Evolutionary conservation across 2,329 filamentous ascomycete genomes (phyloP).

Genomic region (Stemphylium lycopersici): DNA sequence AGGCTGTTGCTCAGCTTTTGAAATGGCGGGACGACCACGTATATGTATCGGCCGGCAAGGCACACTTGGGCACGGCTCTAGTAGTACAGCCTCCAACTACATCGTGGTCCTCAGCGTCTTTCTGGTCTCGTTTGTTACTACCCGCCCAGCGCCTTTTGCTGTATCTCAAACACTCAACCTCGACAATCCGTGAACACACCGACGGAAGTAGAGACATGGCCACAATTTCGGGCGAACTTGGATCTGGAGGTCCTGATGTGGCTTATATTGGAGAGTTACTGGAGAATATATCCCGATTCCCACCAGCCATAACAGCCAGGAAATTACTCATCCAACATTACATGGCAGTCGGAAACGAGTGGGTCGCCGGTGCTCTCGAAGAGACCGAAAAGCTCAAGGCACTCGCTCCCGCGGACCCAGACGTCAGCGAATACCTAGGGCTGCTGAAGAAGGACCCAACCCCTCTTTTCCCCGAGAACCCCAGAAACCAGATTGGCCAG

Average conservation of each 20-base stretch:
- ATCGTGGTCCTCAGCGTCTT: too few species aligned
- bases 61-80: too few species aligned
- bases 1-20: too few species aligned
- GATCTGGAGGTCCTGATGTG: constrained; percentile 40
- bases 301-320: constrained; percentile 35
- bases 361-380: constrained; percentile 43
- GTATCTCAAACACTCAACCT: too few species aligned
- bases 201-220: constrained; percentile 1
- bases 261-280: constrained; percentile 39
- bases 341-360: constrained; percentile 32
- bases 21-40: too few species aligned
- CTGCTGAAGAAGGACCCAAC: constrained; percentile 16
- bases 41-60: too few species aligned
- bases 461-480: too few species aligned
- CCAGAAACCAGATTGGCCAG: too few species aligned
- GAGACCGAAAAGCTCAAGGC: constrained; percentile 35
- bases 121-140: too few species aligned
- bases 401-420: constrained; percentile 28
- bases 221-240: constrained; percentile 15
- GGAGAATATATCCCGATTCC: constrained; percentile 38
- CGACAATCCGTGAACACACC: not conserved
- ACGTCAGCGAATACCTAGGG: constrained; percentile 29
- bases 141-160: too few species aligned
- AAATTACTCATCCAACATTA: constrained; percentile 45
- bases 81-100: too few species aligned